These are phyloP conservation scores for Monosporozyma unispora DNA, from an alignment of 805 yeast species.

Conservation along the genomic window DNA sequence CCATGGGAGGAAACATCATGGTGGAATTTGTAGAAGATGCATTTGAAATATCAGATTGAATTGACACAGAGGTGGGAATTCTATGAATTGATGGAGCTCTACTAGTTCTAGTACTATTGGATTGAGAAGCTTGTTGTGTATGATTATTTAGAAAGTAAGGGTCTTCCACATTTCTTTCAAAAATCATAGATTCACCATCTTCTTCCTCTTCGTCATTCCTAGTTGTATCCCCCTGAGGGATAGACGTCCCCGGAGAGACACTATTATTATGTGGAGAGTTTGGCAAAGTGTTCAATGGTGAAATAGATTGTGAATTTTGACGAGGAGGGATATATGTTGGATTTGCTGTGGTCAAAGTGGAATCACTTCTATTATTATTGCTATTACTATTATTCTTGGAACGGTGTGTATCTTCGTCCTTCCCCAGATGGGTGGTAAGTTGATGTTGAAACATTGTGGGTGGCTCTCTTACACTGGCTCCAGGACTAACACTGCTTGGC, in stretches of 20 bases:
- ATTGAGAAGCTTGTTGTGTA: neutral
- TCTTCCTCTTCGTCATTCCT: neutral
- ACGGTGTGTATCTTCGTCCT: too few species aligned
- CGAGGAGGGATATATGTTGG: neutral
- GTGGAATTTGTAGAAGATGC: neutral
- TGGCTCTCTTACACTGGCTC: too few species aligned
- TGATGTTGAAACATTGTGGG: neutral
- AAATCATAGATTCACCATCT: constrained; percentile 38
- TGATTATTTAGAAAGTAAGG: constrained; percentile 26
- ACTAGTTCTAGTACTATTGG: neutral
- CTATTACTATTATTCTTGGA: neutral
- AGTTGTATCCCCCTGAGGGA: neutral
- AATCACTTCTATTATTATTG: neutral
- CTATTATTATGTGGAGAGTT: neutral
- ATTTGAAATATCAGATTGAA: constrained; percentile 1
- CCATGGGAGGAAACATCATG: neutral
- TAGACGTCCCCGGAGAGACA: neutral
- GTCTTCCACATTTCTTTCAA: constrained; percentile 61
- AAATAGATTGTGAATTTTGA: neutral
- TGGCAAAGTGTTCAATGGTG: neutral
- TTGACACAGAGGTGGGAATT: neutral
- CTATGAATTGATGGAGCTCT: neutral
- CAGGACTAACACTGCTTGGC: too few species aligned
- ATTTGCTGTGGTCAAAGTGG: neutral
- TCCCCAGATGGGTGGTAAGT: neutral